Evolutionary conservation across 352 stramenopile species (phyloP), one percentile per base, ranked within the genome.

Genomic region (Phytophthora crassamura): DNA sequence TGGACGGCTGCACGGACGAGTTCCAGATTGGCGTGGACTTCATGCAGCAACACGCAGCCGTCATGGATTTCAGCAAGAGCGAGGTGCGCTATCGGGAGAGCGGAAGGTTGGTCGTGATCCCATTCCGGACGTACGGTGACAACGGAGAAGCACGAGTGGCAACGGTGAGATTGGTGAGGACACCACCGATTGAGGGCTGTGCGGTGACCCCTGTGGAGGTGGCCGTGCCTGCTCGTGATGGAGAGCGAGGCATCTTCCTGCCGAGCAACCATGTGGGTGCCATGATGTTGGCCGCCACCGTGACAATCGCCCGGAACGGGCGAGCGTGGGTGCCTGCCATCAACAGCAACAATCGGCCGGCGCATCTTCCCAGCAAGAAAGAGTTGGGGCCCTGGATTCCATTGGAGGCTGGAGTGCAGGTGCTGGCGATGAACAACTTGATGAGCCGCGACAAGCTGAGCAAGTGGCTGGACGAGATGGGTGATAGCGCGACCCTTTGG

Each of bases 361-460:
- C 35, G 12, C 58, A 65, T 8, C 28, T 66, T 2, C 65, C 59
- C 11, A 33, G 8, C 22, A 48, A 63, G 33, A 18, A 39, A 16
- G 34, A 56, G 8, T 22, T 74, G 0, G 65, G 65, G 4, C 43
- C 12, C 1, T 74, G 65, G 58, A 30, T 74, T n/a, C 65, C 65
- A 3, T 1, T 68, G 7, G 33, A 59, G 0, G 7, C 22, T 2
- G 65, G 63, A 8, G 45, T 65, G 40, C 9, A 62, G n/a, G n/a
- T 66, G 14, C 22, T 70, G 16, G 30, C 41, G 28, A 9, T 58
- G 25, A 48, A 59, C 12, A 38, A 51, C 2, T 50, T 46, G 12
- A 25, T 75, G 10, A 8, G 38, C 3, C 16, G 16, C 1, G 53
- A 58, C 4, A 35, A 10, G 0, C 5, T 61, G 11, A 5, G 32